phyloP scores from a whole-genome alignment of 2,329 filamentous ascomycete species.

The Ophiobolus disseminans region DNA sequence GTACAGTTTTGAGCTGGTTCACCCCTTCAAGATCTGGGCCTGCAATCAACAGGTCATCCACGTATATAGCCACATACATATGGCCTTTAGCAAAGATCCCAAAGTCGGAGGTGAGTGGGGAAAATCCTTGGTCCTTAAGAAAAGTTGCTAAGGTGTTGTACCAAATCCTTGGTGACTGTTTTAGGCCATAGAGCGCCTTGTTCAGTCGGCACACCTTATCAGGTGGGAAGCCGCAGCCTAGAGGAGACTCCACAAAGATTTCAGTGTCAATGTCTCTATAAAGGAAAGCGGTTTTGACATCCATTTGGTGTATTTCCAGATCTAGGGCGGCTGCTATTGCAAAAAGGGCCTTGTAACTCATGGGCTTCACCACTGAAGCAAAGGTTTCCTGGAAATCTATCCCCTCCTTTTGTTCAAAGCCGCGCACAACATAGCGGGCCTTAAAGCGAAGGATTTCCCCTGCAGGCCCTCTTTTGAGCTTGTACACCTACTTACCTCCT shows the following conservation, averaged over 20 bases:
- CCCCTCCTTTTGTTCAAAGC: slow-evolving; percentile 33
- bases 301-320: slow-evolving; percentile 38
- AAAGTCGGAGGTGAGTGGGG: slow-evolving; percentile 9
- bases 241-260: slow-evolving; percentile 34
- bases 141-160: slow-evolving; percentile 23
- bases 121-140: slow-evolving; percentile 23
- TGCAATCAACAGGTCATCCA: slow-evolving; percentile 38
- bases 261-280: slow-evolving; percentile 33
- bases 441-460: slow-evolving; percentile 31
- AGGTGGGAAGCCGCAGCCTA: neutral
- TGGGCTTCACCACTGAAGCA: slow-evolving; percentile 29
- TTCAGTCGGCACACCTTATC: slow-evolving; percentile 22
- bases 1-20: slow-evolving; percentile 19
- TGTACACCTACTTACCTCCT: slow-evolving; percentile 26
- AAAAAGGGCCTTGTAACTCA: slow-evolving; percentile 36
- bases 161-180: slow-evolving; percentile 37
- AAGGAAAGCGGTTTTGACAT: slow-evolving; percentile 44
- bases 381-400: slow-evolving; percentile 39
- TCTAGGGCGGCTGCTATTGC: slow-evolving; percentile 22
- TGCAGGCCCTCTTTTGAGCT: slow-evolving; percentile 27
- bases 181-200: slow-evolving; percentile 40
- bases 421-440: slow-evolving; percentile 31
- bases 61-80: slow-evolving; percentile 29
- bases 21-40: slow-evolving; percentile 12
- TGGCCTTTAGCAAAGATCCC: slow-evolving; percentile 21